Evolutionary conservation across 148 eudicot genomes (phyloP).

Genomic region (Selenicereus undatus): DNA sequence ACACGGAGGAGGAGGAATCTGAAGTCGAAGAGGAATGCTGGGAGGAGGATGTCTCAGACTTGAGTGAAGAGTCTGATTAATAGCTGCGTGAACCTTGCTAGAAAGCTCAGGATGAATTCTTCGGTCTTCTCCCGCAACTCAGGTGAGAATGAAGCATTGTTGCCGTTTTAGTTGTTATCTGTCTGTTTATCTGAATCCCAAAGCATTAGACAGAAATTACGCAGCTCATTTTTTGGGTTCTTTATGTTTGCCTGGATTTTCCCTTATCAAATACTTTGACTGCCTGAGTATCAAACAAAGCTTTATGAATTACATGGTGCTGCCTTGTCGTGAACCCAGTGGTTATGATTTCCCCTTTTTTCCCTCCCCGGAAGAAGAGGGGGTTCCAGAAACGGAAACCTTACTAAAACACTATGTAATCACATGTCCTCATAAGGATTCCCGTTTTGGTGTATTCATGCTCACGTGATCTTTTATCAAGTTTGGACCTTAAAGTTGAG

Average conservation of each 20-base stretch:
- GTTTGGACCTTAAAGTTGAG: neutral
- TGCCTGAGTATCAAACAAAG: neutral
- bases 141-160: conserved; percentile 20
- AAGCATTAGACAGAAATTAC: neutral
- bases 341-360: too few relatives aligned
- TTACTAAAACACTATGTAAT: neutral
- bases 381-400: too few relatives aligned
- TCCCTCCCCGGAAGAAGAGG: too few relatives aligned
- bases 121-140: neutral
- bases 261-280: neutral
- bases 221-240: neutral
- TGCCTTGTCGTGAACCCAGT: neutral
- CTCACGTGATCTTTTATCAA: neutral
- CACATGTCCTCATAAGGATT: neutral
- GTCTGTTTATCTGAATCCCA: neutral
- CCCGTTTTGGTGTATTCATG: neutral
- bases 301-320: neutral
- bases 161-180: neutral
- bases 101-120: neutral
- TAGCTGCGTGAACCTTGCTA: conserved; percentile 15
- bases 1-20: conserved; percentile 32
- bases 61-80: conserved; percentile 45
- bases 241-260: neutral
- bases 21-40: conserved; percentile 49
- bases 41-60: conserved; percentile 40